Evolutionary conservation across 495 filamentous ascomycete species (phyloP).

Genomic region (Neurospora tetraspora): DNA sequence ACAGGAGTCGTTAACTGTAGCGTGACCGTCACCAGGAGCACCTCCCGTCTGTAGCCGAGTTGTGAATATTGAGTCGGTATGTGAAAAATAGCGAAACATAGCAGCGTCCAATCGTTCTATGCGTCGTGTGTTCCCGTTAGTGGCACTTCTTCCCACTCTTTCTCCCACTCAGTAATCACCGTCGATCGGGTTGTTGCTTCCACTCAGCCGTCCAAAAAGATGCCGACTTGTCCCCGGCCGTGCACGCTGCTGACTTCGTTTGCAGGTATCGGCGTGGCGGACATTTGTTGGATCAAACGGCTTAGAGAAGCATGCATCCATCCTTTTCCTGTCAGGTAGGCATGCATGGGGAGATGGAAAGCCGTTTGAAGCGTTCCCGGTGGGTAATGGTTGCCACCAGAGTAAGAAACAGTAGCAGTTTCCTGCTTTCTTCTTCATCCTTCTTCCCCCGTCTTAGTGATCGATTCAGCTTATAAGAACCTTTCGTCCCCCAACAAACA

Average conservation of each 20-base stretch:
- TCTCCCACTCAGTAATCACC: neutral
- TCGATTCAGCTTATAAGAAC: neutral
- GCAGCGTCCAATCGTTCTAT: neutral
- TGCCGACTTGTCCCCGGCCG: neutral
- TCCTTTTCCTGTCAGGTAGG: neutral
- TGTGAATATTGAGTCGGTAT: too few relatives aligned
- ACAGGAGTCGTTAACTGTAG: too few relatives aligned
- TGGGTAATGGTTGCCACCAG: neutral
- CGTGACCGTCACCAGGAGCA: neutral
- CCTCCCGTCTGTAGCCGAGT: too few relatives aligned
- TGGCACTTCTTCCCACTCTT: neutral
- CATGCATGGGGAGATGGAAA: neutral
- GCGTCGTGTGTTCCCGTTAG: neutral
- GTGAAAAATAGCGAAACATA: neutral
- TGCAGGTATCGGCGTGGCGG: neutral
- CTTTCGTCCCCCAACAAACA: neutral
- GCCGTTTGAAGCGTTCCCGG: neutral
- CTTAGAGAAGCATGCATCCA: neutral
- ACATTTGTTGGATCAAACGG: neutral
- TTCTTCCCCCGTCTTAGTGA: neutral
- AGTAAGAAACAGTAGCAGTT: neutral
- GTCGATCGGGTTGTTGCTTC: neutral
- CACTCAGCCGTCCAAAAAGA: neutral
- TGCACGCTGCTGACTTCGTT: neutral
- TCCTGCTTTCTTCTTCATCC: neutral